Evolutionary conservation across 2,329 filamentous ascomycete genomes (phyloP), one percentile per base, ranked within the genome.

Genomic region (Escovopsis sp.): DNA sequence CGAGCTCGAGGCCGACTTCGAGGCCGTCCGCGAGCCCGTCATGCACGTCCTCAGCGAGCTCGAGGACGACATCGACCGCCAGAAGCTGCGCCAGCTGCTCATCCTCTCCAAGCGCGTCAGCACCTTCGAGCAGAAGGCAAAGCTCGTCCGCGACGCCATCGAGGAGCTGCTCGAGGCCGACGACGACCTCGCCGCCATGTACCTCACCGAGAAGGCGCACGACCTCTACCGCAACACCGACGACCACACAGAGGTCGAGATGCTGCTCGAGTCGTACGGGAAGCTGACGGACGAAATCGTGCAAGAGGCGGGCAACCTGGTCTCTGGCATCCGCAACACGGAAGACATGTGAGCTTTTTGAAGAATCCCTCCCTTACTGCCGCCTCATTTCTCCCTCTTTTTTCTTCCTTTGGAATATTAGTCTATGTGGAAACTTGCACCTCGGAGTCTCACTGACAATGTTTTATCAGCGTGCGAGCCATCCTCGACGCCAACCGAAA

Each of bases 401-500:
- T n/a, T n/a, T n/a, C n/a, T n/a, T n/a, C n/a, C n/a, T n/a, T n/a
- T n/a, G n/a, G n/a, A n/a, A n/a, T n/a, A n/a, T n/a, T n/a, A n/a
- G n/a, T n/a, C n/a, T n/a, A n/a, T n/a, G n/a, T n/a, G n/a, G n/a
- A n/a, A n/a, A n/a, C n/a, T n/a, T n/a, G n/a, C n/a, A n/a, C n/a
- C n/a, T n/a, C n/a, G n/a, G n/a, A n/a, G n/a, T n/a, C n/a, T n/a
- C n/a, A n/a, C n/a, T n/a, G n/a, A n/a, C n/a, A n/a, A n/a, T n/a
- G n/a, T n/a, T n/a, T 20, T 2, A 13, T 6, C 43, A 94, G 86
- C 39, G 85, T 95, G 47, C 93, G 91, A 59, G 91, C 91, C 20
- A 98, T 98, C 50, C 77, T 98, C 29, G 91, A 98, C 59, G 89
- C 91, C 42, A 98, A 98, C 59, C 88, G 91, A 50, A 98, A 98